phyloP scores from a whole-genome alignment of 805 yeast species.

The Candida bentonensis region DNA sequence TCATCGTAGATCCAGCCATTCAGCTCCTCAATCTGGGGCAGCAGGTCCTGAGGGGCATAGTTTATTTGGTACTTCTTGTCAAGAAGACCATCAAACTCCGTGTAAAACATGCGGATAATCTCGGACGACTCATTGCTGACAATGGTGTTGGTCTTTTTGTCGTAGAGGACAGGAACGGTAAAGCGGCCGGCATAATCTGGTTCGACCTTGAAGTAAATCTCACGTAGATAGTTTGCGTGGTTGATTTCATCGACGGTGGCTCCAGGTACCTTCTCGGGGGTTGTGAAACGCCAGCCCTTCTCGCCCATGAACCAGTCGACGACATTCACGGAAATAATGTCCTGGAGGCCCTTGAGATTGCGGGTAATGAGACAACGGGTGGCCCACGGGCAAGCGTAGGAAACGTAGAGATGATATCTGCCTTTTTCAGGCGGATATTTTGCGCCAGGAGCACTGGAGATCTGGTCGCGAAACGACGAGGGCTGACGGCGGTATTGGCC shows the following conservation, averaged over 20 bases:
- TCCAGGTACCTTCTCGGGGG: conserved; percentile 32
- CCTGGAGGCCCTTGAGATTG: conserved; percentile 55
- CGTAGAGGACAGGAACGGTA: conserved; percentile 93
- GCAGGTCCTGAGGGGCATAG: conserved; percentile 45
- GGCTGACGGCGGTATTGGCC: background rate
- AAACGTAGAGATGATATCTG: conserved; percentile 79
- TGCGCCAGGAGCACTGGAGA: background rate
- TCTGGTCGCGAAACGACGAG: background rate
- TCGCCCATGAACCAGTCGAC: conserved; percentile 87
- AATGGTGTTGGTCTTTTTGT: conserved; percentile 63
- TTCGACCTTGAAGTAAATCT: conserved; percentile 62
- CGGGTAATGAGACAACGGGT: conserved; percentile 70
- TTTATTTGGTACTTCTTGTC: conserved; percentile 37
- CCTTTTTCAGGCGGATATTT: conserved; percentile 38
- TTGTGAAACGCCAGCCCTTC: conserved; percentile 78
- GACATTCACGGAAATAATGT: conserved; percentile 38
- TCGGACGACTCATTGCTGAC: conserved; percentile 89
- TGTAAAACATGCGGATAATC: conserved; percentile 69
- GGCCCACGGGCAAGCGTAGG: conserved; percentile 94
- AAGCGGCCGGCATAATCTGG: conserved; percentile 69
- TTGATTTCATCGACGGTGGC: conserved; percentile 47
- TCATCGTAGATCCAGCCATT: conserved; percentile 73
- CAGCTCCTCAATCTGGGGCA: conserved; percentile 52
- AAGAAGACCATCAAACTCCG: conserved; percentile 42
- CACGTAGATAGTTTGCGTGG: conserved; percentile 44